These are phyloP conservation scores for Alisma plantagoaquatica DNA, from an alignment of 106 monocot genomes.

Conservation along the genomic window DNA sequence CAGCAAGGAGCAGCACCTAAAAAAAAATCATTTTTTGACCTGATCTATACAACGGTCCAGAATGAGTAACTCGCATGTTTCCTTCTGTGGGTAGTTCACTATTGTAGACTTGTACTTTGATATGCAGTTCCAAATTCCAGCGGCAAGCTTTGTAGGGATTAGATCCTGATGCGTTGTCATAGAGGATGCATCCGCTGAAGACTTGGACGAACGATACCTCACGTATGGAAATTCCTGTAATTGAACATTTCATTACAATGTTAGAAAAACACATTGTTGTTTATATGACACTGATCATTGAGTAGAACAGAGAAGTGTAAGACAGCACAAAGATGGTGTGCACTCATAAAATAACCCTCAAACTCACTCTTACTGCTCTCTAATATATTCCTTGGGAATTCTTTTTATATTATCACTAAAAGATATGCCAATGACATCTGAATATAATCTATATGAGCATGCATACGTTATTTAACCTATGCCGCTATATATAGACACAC, in stretches of 20 bases:
- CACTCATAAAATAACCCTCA: neutral
- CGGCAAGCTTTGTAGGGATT: constrained; percentile 93
- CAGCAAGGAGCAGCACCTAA: too few species aligned
- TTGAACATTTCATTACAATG: neutral
- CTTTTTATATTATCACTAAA: neutral
- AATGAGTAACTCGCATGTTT: constrained; percentile 94
- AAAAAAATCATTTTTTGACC: constrained; percentile 23
- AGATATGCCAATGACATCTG: neutral
- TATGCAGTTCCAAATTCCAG: constrained; percentile 77
- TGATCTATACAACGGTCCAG: constrained; percentile 90
- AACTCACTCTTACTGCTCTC: neutral
- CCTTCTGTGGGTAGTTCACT: constrained; percentile 73
- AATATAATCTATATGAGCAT: too few species aligned
- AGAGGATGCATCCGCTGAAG: constrained; percentile 68
- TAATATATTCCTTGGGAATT: neutral
- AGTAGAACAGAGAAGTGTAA: too few species aligned
- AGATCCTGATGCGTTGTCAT: constrained; percentile 87
- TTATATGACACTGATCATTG: too few species aligned
- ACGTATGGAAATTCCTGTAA: constrained; percentile 94
- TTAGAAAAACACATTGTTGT: too few species aligned
- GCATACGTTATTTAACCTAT: too few species aligned
- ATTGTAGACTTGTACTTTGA: constrained; percentile 56
- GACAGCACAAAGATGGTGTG: too few species aligned
- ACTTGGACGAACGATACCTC: constrained; percentile 83
- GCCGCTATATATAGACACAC: too few species aligned